Conservation (phyloP, 331 rosid genomes). For the Acacia pycnantha region DNA sequence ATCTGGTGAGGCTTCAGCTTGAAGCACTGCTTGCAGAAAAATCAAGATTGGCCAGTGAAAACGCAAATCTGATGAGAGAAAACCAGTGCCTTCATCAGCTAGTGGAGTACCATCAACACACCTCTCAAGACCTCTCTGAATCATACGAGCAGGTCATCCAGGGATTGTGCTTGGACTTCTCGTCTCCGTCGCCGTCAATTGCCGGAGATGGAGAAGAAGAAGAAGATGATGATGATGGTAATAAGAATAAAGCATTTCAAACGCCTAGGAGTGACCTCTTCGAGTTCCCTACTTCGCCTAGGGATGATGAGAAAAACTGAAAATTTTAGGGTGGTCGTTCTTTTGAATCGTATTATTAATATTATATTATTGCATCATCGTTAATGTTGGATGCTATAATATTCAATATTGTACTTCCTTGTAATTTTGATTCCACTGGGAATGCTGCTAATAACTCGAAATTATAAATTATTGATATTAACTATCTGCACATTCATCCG, state of each 20-base stretch:
- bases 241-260: conserved; percentile 17
- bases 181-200: conserved; percentile 57
- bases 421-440: not conserved
- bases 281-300: conserved; percentile 39
- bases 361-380: not conserved
- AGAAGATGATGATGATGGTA: not conserved
- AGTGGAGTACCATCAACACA: conserved; percentile 89
- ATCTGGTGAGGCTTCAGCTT: conserved; percentile 96
- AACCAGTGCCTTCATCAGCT: conserved; percentile 93
- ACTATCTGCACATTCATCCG: not conserved
- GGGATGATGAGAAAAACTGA: not conserved
- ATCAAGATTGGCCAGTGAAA: conserved; percentile 85
- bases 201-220: conserved; percentile 40
- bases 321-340: not conserved
- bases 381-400: not conserved
- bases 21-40: conserved; percentile 92
- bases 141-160: conserved; percentile 72
- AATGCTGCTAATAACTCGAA: not conserved
- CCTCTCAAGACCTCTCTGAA: conserved; percentile 69
- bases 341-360: not conserved
- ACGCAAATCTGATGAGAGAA: conserved; percentile 81
- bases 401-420: not conserved
- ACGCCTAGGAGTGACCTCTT: conserved; percentile 40
- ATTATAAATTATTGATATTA: not conserved
- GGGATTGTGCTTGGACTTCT: conserved; percentile 84